phyloP scores from a whole-genome alignment of 768 basidiomycete species.

The Cystoderma amianthinum region DNA sequence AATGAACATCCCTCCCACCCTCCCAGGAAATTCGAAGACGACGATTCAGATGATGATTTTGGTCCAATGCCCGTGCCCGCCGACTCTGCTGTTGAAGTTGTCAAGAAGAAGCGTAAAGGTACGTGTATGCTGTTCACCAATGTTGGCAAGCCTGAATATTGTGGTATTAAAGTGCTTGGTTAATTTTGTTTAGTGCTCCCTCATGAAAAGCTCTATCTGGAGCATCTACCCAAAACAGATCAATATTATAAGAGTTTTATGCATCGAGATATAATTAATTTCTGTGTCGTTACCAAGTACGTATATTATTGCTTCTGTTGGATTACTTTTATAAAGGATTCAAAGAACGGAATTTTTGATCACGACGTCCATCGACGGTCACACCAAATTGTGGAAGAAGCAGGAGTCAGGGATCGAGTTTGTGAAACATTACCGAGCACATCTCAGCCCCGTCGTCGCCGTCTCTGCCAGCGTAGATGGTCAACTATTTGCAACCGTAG shows the following conservation, averaged over 20 bases:
- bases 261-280: conserved; percentile 92
- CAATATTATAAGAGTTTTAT: conserved; percentile 98
- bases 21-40: conserved; percentile 24
- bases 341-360: conserved; percentile 88
- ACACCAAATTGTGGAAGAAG: conserved; percentile 99
- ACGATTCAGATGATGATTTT: conserved; percentile 68
- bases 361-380: conserved; percentile 92
- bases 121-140: conserved; percentile 12
- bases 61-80: conserved; percentile 85
- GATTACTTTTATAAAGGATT: neutral
- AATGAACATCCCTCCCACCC: conserved; percentile 7
- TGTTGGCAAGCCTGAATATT: conserved; percentile 1
- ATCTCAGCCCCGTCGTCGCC: conserved; percentile 68
- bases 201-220: conserved; percentile 89
- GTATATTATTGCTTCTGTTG: conserved; percentile 13
- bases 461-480: conserved; percentile 91
- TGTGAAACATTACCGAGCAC: conserved; percentile 96
- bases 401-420: conserved; percentile 94
- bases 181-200: conserved; percentile 62
- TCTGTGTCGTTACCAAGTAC: conserved; percentile 82
- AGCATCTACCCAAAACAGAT: conserved; percentile 86
- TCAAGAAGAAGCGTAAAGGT: conserved; percentile 87
- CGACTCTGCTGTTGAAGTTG: conserved; percentile 25
- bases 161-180: conserved; percentile 1
- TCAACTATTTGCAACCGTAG: conserved; percentile 83